Evolutionary conservation across 2,329 filamentous ascomycete genomes (phyloP), one percentile per base, ranked within the genome.

Genomic region (Harringtonia aguacate): DNA sequence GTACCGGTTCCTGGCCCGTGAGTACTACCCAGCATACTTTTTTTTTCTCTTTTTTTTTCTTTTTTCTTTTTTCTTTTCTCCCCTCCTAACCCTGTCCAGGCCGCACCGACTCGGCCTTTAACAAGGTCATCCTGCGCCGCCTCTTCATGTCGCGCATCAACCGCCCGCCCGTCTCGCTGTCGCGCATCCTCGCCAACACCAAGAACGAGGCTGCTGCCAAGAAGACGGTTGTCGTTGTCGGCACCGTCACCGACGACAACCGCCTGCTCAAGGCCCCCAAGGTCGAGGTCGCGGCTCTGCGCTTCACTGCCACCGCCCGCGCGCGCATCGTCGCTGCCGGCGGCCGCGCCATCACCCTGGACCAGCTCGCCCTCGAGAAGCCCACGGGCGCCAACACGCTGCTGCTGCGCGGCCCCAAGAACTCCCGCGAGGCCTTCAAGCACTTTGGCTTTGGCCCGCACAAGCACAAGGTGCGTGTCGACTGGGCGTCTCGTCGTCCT

Each of bases 101-200:
- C 73, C 89, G 92, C 66, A 98, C 92, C 66, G 92, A 97, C 69
- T 79, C 87, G 55, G 79, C 79, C 73, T 98, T 98, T 86, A 98
- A 98, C 85, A 94, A 95, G 79, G 86, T 92, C 62, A 81, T 98
- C 65, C 86, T 98, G 62, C 88, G 90, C 68, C 86, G 92, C 63
- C 84, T 98, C 51, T 95, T 95, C 67, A 95, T 92, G 86, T 95
- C 88, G 69, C 87, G 89, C 72, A 95, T 94, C 74, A 97, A 97
- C 85, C 85, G 89, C 59, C 86, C 87, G 51, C 88, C 92, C 54
- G 82, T 98, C 62, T 95, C 89, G 50, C 77, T 98, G 62, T 95
- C 89, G 57, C 86, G 90, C 69, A 87, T 97, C 63, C 82, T 75
- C 54, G 68, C 72, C 64, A 85, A 84, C 70, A 69, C 77, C 60